These are phyloP conservation scores for Gleditsia sinensis DNA, from an alignment of 306 rosid species.

Conservation along the genomic window DNA sequence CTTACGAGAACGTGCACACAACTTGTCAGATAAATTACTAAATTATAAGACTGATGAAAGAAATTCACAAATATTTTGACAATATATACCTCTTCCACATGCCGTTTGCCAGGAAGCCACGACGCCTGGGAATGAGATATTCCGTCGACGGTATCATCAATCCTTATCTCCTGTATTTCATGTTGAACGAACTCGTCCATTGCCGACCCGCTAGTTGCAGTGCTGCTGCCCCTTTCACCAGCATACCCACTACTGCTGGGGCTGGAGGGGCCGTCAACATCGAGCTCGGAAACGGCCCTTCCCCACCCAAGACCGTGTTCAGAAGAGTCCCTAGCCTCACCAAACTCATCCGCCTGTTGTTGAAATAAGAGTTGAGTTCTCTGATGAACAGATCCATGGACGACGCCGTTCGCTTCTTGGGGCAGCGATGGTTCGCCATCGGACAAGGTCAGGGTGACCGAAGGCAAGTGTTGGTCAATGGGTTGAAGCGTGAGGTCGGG, in stretches of 20 bases:
- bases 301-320: slow-evolving; percentile 38
- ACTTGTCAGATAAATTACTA: background rate
- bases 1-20: background rate
- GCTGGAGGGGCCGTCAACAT: slow-evolving; percentile 57
- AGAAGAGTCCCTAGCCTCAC: slow-evolving; percentile 26
- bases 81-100: slow-evolving; percentile 66
- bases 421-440: slow-evolving; percentile 30
- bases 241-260: slow-evolving; percentile 86
- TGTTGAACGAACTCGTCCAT: slow-evolving; percentile 47
- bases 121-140: slow-evolving; percentile 43
- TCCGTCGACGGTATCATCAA: slow-evolving; percentile 38
- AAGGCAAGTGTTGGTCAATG: slow-evolving; percentile 48
- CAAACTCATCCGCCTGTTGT: slow-evolving; percentile 18
- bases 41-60: no score
- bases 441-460: slow-evolving; percentile 51
- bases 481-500: slow-evolving; percentile 28
- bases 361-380: slow-evolving; percentile 23
- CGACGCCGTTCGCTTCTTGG: slow-evolving; percentile 48
- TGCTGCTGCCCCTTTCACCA: slow-evolving; percentile 73
- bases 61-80: background rate
- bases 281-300: slow-evolving; percentile 53
- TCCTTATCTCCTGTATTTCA: slow-evolving; percentile 55
- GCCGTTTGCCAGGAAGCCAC: slow-evolving; percentile 64
- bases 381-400: slow-evolving; percentile 37
- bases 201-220: slow-evolving; percentile 55